These are phyloP conservation scores for Mycena capillaripes DNA, from an alignment of 768 basidiomycete species.

Conservation along the genomic window DNA sequence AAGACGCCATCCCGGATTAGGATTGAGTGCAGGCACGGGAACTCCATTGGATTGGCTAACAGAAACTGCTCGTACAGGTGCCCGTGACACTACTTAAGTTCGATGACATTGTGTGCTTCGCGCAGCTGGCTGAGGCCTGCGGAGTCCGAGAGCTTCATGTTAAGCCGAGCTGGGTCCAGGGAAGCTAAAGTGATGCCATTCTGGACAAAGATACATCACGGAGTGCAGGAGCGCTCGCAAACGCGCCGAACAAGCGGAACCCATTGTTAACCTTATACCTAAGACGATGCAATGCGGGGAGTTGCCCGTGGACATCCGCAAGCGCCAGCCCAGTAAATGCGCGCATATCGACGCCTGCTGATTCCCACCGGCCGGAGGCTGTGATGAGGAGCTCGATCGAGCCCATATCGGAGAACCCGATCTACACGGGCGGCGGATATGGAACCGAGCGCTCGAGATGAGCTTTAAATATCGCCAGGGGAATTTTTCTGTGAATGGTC, in stretches of 20 bases:
- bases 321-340: constrained; percentile 4
- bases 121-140: background rate
- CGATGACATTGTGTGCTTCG: constrained; percentile 3
- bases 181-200: background rate
- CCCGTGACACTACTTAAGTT: constrained; percentile 4
- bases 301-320: background rate
- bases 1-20: constrained; percentile 12
- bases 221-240: constrained; percentile 4
- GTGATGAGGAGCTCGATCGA: constrained; percentile 7
- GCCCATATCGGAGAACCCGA: constrained; percentile 9
- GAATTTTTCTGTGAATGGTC: background rate
- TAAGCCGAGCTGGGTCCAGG: constrained; percentile 16
- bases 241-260: constrained; percentile 1
- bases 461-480: background rate
- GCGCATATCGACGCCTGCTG: constrained; percentile 16
- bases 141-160: constrained; percentile 2
- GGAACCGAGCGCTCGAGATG: constrained; percentile 14
- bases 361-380: background rate
- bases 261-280: constrained; percentile 17
- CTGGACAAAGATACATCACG: constrained; percentile 13
- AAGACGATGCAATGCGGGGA: background rate
- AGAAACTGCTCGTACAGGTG: background rate
- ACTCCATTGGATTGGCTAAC: background rate
- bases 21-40: constrained; percentile 10
- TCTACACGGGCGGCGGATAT: constrained; percentile 12